Evolutionary conservation across 345 rosid species (phyloP).

Genomic region (Eucalyptus rudis): DNA sequence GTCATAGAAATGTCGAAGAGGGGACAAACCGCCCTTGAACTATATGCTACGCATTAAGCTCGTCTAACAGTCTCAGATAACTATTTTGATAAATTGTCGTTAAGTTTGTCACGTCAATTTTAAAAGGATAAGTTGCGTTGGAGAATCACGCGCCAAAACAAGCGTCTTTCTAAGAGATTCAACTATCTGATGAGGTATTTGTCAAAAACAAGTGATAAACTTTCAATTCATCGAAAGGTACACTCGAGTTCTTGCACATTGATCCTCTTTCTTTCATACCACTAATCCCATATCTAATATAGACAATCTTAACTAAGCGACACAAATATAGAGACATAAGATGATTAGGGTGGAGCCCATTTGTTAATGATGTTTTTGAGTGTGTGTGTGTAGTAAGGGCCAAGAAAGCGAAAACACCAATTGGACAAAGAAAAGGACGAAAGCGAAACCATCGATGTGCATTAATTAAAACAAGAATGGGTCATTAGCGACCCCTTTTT

Average conservation of each 20-base stretch:
- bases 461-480: background rate
- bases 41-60: background rate
- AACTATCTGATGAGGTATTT: background rate
- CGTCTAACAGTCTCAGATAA: background rate
- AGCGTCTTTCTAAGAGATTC: background rate
- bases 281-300: background rate
- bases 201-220: background rate
- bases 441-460: background rate
- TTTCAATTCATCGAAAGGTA: background rate
- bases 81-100: background rate
- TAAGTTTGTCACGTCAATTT: background rate
- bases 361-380: background rate
- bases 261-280: background rate
- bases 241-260: background rate
- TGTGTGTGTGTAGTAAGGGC: background rate
- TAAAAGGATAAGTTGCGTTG: background rate
- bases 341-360: background rate
- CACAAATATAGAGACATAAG: background rate
- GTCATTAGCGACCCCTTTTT: background rate
- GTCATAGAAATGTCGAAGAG: background rate
- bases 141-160: background rate
- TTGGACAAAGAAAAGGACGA: background rate
- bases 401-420: background rate
- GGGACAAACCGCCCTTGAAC: background rate
- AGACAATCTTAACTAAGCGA: background rate